Conservation (phyloP, 768 basidiomycete genomes). For the Mycena indigotica region DNA sequence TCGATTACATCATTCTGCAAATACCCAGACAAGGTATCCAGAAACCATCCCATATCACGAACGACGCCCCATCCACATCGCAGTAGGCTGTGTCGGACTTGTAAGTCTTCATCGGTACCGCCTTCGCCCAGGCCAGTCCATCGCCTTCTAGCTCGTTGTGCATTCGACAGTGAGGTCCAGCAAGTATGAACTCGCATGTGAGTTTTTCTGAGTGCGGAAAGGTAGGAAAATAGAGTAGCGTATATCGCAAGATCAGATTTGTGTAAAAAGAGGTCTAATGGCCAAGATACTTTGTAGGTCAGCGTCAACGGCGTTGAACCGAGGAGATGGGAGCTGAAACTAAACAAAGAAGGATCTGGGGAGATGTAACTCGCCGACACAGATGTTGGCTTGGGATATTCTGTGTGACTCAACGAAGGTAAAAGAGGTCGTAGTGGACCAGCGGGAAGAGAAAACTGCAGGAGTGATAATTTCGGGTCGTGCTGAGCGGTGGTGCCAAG, state of each 20-base stretch:
- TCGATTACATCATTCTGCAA: conserved; percentile 91
- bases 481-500: conserved; percentile 87
- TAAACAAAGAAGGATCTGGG: conserved; percentile 56
- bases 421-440: conserved; percentile 83
- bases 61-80: conserved; percentile 87
- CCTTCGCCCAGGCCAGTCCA: conserved; percentile 91
- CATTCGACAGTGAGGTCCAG: conserved; percentile 84
- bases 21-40: conserved; percentile 81
- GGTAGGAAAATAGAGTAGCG: conserved; percentile 75
- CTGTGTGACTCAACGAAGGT: conserved; percentile 59
- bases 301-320: conserved; percentile 71
- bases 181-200: conserved; percentile 78
- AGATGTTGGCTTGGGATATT: conserved; percentile 32
- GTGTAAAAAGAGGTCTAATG: conserved; percentile 86
- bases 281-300: conserved; percentile 78
- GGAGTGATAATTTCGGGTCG: conserved; percentile 70
- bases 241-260: conserved; percentile 74
- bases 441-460: conserved; percentile 77
- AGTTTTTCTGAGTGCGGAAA: conserved; percentile 81
- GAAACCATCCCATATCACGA: conserved; percentile 88
- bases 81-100: conserved; percentile 63
- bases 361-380: conserved; percentile 37
- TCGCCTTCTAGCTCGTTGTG: conserved; percentile 78
- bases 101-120: conserved; percentile 71
- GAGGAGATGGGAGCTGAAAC: conserved; percentile 75